Evolutionary conservation across 352 stramenopile species (phyloP).

Genomic region (Globisporangium lucens): DNA sequence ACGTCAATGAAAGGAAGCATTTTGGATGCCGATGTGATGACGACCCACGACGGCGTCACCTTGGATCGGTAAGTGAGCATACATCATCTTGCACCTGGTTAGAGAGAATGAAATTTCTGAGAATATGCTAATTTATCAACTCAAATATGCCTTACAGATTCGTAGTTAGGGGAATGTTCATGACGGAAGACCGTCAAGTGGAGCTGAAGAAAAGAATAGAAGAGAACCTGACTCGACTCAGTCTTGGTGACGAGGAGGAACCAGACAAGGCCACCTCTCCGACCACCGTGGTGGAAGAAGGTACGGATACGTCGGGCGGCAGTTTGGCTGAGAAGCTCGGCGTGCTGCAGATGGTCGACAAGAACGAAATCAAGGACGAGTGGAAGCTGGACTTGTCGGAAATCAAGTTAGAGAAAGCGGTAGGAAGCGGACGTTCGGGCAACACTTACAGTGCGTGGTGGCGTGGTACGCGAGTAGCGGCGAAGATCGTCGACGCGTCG

Average conservation of each 20-base stretch:
- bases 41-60: constrained; percentile 70
- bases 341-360: constrained; percentile 78
- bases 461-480: constrained; percentile 75
- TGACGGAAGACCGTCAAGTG: constrained; percentile 71
- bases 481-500: constrained; percentile 77
- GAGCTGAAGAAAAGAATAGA: constrained; percentile 71
- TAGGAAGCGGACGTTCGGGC: constrained; percentile 71
- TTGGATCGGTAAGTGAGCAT: constrained; percentile 43
- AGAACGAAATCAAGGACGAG: constrained; percentile 83
- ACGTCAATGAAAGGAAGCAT: constrained; percentile 87
- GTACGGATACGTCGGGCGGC: constrained; percentile 27
- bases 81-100: not conserved
- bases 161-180: constrained; percentile 77
- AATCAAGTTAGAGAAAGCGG: constrained; percentile 62
- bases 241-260: constrained; percentile 42
- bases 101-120: not conserved
- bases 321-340: constrained; percentile 69
- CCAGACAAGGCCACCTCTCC: constrained; percentile 11
- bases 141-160: constrained; percentile 35
- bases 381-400: constrained; percentile 77
- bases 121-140: not conserved
- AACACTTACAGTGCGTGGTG: constrained; percentile 80
- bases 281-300: not conserved
- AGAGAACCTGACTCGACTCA: constrained; percentile 69
- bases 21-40: constrained; percentile 86